A percentile compares a stretch with the other conserved stretches of the same genome.
phyloP scores from a whole-genome alignment of 805 yeast species.

The Lachancea fermentati region DNA sequence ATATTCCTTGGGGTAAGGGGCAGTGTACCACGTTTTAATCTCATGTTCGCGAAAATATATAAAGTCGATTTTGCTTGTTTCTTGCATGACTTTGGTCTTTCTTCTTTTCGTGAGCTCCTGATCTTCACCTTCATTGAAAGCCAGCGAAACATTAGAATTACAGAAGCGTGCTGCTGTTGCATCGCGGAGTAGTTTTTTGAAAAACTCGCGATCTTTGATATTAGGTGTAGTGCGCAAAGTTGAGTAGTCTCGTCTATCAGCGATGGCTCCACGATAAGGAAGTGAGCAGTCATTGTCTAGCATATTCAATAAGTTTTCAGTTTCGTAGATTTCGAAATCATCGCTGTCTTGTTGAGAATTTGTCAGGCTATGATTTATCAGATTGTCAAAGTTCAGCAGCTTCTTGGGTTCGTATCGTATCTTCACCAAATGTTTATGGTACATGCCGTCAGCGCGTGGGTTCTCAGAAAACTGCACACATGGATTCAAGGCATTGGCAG shows the following conservation, averaged over 20 bases:
- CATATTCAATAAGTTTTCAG: conserved; percentile 17
- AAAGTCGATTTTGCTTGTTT: conserved; percentile 40
- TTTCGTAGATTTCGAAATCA: conserved; percentile 40
- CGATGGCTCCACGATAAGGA: conserved; percentile 65
- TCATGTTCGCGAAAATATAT: conserved; percentile 69
- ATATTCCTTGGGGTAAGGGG: conserved; percentile 90
- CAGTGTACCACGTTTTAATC: conserved; percentile 85
- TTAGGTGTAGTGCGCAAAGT: conserved; percentile 61
- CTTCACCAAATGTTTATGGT: conserved; percentile 15
- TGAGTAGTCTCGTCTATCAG: conserved; percentile 47
- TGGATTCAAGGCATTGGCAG: conserved; percentile 22
- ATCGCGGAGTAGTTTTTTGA: conserved; percentile 37
- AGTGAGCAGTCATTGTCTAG: conserved; percentile 26
- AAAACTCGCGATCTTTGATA: conserved; percentile 42
- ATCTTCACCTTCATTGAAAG: conserved; percentile 23
- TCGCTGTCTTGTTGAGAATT: conserved; percentile 5
- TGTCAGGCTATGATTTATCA: conserved; percentile 2
- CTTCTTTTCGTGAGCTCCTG: conserved; percentile 13
- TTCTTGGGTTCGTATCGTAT: conserved; percentile 24
- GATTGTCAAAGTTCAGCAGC: conserved; percentile 19
- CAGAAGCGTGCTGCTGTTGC: conserved; percentile 37
- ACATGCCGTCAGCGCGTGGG: conserved; percentile 6
- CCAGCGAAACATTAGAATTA: conserved; percentile 34
- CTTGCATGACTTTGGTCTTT: conserved; percentile 15
- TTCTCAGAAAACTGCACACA: conserved; percentile 19